Base-by-base conservation (phyloP, 2,329 filamentous ascomycete species). In the Fusarium hostae region DNA sequence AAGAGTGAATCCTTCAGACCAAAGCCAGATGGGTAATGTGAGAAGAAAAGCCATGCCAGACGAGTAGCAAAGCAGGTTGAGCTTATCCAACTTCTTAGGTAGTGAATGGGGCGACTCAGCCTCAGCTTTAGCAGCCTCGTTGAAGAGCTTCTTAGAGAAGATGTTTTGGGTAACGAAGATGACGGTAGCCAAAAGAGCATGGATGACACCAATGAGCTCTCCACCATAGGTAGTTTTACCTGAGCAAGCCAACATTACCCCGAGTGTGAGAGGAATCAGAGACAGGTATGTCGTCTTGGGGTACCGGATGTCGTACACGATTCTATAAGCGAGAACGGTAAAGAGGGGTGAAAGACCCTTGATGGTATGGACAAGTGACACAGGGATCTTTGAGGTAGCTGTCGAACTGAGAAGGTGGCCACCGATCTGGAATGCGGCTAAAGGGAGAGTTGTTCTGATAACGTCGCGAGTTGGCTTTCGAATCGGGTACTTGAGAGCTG, bases 111-210 rank as follows among this genome's bases (percentile, higher is more conserved):
- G 81, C 2, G 88, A 88, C 59, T 97, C 94, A 11, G 91, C 89
- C 81, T 98, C 95, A 4, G 94, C 93, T 64, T 91, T 91, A 10
- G 94, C 92, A 10, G 94, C 94, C 79, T 98, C 95, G 80, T 98
- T 99, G 86, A 99, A 99, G 13, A 99, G 90, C 73, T 94, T 94
- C 82, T 99, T 99, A 24, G 95, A 98, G 73, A 98, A 97, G 63
- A 99, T 99, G 79, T 99, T 99, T 79, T 99, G 96, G 0, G 94
- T 96, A 39, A 99, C 96, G 78, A 99, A 99, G 72, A 98, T 92
- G 61, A 98, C 85, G 11, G 96, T 94, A n/a, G 94, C 95, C 37
- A 94, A 85, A 40, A 99, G 91, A 6, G 96, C 95, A 77, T 95
- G 95, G 15, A 95, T 77, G 22, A 99, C 92, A n/a, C 96, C 96